Percentiles rank a stretch among this genome's conserved stretches.
Evolutionary conservation across 2,329 filamentous ascomycete species (phyloP).

Genomic region (Aspergillus sp.): DNA sequence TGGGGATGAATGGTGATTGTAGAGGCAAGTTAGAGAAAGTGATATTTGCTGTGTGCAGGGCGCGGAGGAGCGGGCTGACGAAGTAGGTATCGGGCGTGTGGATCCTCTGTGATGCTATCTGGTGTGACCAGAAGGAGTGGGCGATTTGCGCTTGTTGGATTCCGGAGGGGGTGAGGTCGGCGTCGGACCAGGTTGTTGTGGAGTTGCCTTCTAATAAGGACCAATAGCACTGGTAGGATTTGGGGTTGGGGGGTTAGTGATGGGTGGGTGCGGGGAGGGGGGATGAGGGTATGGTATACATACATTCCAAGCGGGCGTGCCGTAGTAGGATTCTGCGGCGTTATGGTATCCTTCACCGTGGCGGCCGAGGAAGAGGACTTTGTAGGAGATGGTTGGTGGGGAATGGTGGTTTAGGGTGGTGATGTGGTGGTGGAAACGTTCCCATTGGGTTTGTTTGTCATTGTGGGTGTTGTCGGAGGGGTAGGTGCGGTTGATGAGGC

Average conservation of each 20-base stretch:
- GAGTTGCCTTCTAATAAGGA: slow-evolving; percentile 57
- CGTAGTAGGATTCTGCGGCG: slow-evolving; percentile 59
- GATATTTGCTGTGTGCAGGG: slow-evolving; percentile 56
- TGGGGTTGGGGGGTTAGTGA: neutral
- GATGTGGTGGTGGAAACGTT: slow-evolving; percentile 55
- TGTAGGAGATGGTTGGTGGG: slow-evolving; percentile 50
- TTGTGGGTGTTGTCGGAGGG: slow-evolving; percentile 35
- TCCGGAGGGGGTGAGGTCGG: slow-evolving; percentile 55
- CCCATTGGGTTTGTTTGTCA: slow-evolving; percentile 53
- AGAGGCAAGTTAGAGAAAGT: slow-evolving; percentile 51
- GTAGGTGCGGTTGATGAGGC: slow-evolving; percentile 52
- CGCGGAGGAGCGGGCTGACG: slow-evolving; percentile 58
- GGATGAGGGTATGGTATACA: slow-evolving; percentile 16
- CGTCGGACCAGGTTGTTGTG: slow-evolving; percentile 58
- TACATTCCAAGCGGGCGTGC: slow-evolving; percentile 62
- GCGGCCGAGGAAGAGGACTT: slow-evolving; percentile 59
- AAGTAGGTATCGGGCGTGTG: slow-evolving; percentile 58
- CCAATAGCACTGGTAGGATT: slow-evolving; percentile 55
- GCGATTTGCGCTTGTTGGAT: slow-evolving; percentile 50
- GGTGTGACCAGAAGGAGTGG: slow-evolving; percentile 50
- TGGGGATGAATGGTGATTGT: slow-evolving; percentile 32
- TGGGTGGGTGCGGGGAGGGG: neutral
- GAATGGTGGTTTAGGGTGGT: slow-evolving; percentile 47
- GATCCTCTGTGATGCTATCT: slow-evolving; percentile 50
- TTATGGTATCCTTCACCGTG: slow-evolving; percentile 65